Evolutionary conservation across 345 rosid species (phyloP).

Genomic region (Camelina laxa): DNA sequence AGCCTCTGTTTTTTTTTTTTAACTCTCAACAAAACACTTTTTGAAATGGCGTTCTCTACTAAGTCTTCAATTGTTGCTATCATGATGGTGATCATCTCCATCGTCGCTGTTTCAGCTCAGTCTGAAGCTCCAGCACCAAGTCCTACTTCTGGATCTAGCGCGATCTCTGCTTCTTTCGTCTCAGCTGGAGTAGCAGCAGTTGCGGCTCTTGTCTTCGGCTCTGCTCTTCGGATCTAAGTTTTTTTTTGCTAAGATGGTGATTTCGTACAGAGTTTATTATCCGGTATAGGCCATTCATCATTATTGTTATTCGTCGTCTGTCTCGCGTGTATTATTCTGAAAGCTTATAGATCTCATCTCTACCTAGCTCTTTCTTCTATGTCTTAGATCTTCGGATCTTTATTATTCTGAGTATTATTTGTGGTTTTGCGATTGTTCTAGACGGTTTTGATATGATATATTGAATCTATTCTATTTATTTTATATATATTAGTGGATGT

Average conservation of each 20-base stretch:
- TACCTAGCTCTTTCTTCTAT: background rate
- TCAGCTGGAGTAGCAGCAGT: constrained; percentile 50
- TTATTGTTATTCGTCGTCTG: constrained; percentile 36
- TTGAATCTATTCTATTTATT: constrained; percentile 41
- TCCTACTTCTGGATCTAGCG: constrained; percentile 57
- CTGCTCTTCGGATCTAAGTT: constrained; percentile 58
- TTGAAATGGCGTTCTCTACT: constrained; percentile 53
- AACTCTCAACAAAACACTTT: background rate
- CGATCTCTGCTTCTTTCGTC: constrained; percentile 50
- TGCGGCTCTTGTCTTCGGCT: constrained; percentile 53
- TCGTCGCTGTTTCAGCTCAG: constrained; percentile 48
- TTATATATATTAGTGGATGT: constrained; percentile 19
- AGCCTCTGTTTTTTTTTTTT: background rate
- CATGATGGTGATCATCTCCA: constrained; percentile 46
- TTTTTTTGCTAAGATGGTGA: constrained; percentile 9
- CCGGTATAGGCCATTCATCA: constrained; percentile 39
- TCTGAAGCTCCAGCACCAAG: constrained; percentile 64
- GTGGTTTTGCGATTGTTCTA: no score
- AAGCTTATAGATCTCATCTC: constrained; percentile 38
- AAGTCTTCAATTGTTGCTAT: constrained; percentile 46
- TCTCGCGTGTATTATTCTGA: constrained; percentile 44
- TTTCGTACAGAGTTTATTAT: constrained; percentile 44
- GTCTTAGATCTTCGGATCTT: constrained; percentile 19
- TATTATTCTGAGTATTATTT: constrained; percentile 20
- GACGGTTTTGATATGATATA: constrained; percentile 37